Evolutionary conservation across 2,329 filamentous ascomycete species (phyloP).

Genomic region (Fusarium tuaranense): DNA sequence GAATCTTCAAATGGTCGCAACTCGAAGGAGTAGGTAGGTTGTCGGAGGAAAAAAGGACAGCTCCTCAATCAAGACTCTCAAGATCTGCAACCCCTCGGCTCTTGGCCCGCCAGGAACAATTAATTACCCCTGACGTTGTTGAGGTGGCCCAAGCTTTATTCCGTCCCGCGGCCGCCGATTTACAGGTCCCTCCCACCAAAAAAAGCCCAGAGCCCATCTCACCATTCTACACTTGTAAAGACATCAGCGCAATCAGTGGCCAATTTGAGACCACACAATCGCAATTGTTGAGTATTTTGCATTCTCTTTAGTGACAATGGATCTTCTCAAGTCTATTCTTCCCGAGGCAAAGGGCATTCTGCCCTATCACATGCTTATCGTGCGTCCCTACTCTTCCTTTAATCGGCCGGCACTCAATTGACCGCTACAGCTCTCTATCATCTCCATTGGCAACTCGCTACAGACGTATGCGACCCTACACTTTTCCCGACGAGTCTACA

Average conservation of each 20-base stretch:
- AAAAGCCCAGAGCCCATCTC: constrained; percentile 21
- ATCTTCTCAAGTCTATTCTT: constrained; percentile 57
- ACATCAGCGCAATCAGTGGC: neutral
- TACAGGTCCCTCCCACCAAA: constrained; percentile 32
- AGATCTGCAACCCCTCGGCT: constrained; percentile 40
- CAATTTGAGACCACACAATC: neutral
- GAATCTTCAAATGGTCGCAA: neutral
- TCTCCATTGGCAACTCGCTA: constrained; percentile 86
- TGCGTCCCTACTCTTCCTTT: constrained; percentile 48
- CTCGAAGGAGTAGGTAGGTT: neutral
- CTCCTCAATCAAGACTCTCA: constrained; percentile 9
- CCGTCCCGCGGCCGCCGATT: constrained; percentile 16
- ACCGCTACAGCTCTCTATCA: constrained; percentile 75
- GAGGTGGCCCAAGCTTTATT: constrained; percentile 46
- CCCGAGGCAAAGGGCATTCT: constrained; percentile 65
- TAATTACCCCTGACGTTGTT: constrained; percentile 43
- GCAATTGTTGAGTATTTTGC: constrained; percentile 20
- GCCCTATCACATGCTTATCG: constrained; percentile 70
- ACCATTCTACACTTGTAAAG: constrained; percentile 6
- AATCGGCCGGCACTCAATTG: constrained; percentile 16
- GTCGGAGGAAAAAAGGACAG: neutral
- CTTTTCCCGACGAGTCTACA: constrained; percentile 90
- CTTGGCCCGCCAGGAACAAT: constrained; percentile 11
- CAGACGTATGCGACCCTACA: constrained; percentile 85
- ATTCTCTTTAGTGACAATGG: constrained; percentile 52